These are phyloP conservation scores for Tripidium arundinaceum DNA, from an alignment of 202 grass and related monocot genomes.

Conservation along the genomic window DNA sequence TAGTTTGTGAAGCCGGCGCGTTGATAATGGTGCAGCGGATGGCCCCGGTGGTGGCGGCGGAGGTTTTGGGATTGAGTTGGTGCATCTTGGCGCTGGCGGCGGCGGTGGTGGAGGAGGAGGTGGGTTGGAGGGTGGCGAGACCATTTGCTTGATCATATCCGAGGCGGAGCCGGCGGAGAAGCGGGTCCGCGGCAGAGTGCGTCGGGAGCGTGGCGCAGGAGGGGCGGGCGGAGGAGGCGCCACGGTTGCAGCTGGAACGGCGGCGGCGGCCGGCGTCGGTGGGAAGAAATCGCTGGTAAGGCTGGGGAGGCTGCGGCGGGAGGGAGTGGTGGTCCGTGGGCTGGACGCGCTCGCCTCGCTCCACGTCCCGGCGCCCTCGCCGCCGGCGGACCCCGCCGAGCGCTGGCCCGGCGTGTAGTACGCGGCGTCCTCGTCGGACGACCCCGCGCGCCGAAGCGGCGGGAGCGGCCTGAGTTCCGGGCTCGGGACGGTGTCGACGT, in stretches of 20 bases:
- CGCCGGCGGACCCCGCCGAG: conserved; percentile 45
- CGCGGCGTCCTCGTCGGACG: conserved; percentile 75
- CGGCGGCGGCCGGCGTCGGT: conserved; percentile 12
- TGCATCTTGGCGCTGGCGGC: conserved; percentile 5
- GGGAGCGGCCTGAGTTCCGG: conserved; percentile 88
- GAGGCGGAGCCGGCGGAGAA: conserved; percentile 52
- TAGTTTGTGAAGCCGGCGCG: conserved; percentile 39
- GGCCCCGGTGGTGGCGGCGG: too few relatives aligned
- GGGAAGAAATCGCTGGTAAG: conserved; percentile 57
- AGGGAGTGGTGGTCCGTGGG: conserved; percentile 49
- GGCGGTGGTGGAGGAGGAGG: conserved; percentile 30
- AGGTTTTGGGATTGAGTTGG: not conserved
- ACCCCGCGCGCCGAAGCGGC: conserved; percentile 47
- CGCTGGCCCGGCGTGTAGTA: conserved; percentile 79
- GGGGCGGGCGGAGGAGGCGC: conserved; percentile 16
- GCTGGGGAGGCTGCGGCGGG: conserved; percentile 80
- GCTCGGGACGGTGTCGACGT: conserved; percentile 70
- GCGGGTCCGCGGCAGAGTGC: conserved; percentile 63
- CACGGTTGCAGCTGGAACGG: not conserved
- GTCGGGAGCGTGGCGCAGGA: conserved; percentile 45
- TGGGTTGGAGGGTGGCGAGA: conserved; percentile 29
- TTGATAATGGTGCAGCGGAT: conserved; percentile 20
- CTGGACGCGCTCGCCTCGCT: conserved; percentile 66
- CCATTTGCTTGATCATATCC: conserved; percentile 60
- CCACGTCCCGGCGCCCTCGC: conserved; percentile 33